A percentile compares a stretch with the other conserved stretches of the same genome.
Conservation (phyloP, 352 stramenopile genomes). For the Globisporangium nagaii region DNA sequence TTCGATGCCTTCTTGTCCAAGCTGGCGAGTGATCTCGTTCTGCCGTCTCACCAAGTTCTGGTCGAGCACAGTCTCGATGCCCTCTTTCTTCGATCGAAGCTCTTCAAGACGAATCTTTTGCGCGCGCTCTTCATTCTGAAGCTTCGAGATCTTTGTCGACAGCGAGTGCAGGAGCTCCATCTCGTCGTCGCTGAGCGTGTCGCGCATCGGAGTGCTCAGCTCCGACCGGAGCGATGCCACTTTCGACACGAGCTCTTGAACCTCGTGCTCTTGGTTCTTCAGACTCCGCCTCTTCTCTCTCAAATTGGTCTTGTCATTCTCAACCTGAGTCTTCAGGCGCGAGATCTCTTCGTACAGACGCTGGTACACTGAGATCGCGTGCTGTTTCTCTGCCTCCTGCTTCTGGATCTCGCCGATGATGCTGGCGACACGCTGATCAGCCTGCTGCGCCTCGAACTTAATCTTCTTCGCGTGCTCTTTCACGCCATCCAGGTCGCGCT, state of each 20-base stretch:
- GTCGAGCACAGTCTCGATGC: slow-evolving; percentile 86
- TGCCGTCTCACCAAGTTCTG: slow-evolving; percentile 91
- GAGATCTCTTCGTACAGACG: slow-evolving; percentile 80
- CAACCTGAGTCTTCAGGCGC: slow-evolving; percentile 71
- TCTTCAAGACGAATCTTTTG: slow-evolving; percentile 83
- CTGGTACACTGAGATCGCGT: slow-evolving; percentile 65
- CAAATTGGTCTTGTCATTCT: slow-evolving; percentile 43
- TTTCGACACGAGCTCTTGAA: slow-evolving; percentile 54
- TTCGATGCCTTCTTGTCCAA: slow-evolving; percentile 57
- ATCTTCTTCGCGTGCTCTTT: slow-evolving; percentile 75
- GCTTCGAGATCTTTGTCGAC: slow-evolving; percentile 54
- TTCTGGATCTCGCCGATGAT: slow-evolving; percentile 85
- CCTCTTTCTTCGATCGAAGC: slow-evolving; percentile 82
- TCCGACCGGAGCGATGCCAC: slow-evolving; percentile 46
- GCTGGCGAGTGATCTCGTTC: slow-evolving; percentile 51
- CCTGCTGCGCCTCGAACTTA: slow-evolving; percentile 85
- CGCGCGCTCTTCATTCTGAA: slow-evolving; percentile 86
- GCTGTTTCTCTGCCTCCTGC: slow-evolving; percentile 69
- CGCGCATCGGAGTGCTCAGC: slow-evolving; percentile 71
- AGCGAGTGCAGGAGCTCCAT: slow-evolving; percentile 48
- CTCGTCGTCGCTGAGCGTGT: slow-evolving; percentile 54
- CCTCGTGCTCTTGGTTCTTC: slow-evolving; percentile 53
- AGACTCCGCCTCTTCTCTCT: slow-evolving; percentile 53
- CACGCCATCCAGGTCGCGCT: slow-evolving; percentile 68
- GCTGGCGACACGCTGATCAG: slow-evolving; percentile 84